These are phyloP conservation scores for Hericium alpestre DNA, from an alignment of 768 basidiomycete species.

Conservation along the genomic window DNA sequence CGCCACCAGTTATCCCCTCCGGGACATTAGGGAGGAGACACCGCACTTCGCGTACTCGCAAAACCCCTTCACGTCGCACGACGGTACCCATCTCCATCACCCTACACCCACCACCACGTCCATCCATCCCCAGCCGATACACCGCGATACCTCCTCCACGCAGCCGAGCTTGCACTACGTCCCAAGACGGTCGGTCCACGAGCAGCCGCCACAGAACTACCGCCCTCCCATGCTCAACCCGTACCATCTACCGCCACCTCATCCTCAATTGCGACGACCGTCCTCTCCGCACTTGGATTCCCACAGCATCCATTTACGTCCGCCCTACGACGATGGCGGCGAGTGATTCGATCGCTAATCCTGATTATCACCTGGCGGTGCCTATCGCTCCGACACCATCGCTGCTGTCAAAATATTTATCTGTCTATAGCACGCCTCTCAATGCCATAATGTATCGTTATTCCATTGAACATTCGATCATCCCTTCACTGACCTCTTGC, in stretches of 20 bases:
- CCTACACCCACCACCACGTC: slow-evolving; percentile 21
- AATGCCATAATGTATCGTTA: background rate
- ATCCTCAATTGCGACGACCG: slow-evolving; percentile 25
- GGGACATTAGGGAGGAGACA: slow-evolving; percentile 39
- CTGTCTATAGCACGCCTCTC: background rate
- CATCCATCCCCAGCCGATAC: slow-evolving; percentile 23
- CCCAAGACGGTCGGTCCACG: slow-evolving; percentile 48
- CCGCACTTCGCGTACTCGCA: slow-evolving; percentile 41
- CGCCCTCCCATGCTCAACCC: slow-evolving; percentile 32
- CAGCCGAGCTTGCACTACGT: slow-evolving; percentile 39
- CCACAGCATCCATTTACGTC: slow-evolving; percentile 8
- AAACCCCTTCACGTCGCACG: slow-evolving; percentile 34
- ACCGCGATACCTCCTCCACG: slow-evolving; percentile 13
- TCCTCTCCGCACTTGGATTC: slow-evolving; percentile 10
- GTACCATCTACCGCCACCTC: slow-evolving; percentile 39
- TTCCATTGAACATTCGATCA: background rate
- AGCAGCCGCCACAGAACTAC: slow-evolving; percentile 31
- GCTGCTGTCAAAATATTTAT: background rate
- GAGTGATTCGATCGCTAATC: background rate
- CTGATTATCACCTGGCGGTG: background rate
- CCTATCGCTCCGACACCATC: background rate
- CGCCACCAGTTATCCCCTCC: slow-evolving; percentile 30
- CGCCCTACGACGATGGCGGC: background rate
- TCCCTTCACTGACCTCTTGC: background rate
- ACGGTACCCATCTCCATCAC: slow-evolving; percentile 7